These are phyloP conservation scores for Neospermospora avenae DNA, from an alignment of 2,329 filamentous ascomycete species.

Conservation along the genomic window DNA sequence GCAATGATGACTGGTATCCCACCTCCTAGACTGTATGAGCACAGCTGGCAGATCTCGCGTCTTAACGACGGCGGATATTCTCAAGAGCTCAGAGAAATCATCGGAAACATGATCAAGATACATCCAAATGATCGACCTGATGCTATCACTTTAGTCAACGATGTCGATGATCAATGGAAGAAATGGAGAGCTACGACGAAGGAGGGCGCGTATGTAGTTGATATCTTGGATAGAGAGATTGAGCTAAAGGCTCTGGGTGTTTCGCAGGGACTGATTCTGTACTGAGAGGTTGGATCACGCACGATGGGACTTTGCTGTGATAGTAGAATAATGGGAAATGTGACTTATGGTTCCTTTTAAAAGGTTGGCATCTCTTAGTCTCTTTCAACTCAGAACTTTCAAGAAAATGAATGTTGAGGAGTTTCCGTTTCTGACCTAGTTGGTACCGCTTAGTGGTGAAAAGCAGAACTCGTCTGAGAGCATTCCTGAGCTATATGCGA, in stretches of 20 bases:
- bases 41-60: conserved; percentile 28
- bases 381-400: too few relatives aligned
- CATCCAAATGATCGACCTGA: conserved; percentile 21
- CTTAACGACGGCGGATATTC: conserved; percentile 28
- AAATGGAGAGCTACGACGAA: conserved; percentile 24
- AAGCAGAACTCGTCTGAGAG: too few relatives aligned
- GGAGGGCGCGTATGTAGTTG: conserved; percentile 22
- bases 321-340: too few relatives aligned
- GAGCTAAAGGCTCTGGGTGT: conserved; percentile 6
- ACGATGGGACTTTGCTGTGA: background rate
- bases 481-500: too few relatives aligned
- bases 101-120: conserved; percentile 25
- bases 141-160: conserved; percentile 19
- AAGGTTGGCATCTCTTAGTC: too few relatives aligned
- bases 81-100: conserved; percentile 22
- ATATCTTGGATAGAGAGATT: conserved; percentile 20
- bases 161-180: conserved; percentile 23
- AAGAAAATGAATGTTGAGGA: too few relatives aligned
- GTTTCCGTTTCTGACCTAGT: too few relatives aligned
- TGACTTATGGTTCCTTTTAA: too few relatives aligned
- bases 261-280: background rate
- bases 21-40: conserved; percentile 24
- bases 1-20: conserved; percentile 34
- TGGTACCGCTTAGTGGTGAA: too few relatives aligned
- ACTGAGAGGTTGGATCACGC: background rate